Evolutionary conservation across 1,284 basidiomycete genomes (phyloP), one percentile per base, ranked within the genome.

Genomic region (Vanrija sp.): DNA sequence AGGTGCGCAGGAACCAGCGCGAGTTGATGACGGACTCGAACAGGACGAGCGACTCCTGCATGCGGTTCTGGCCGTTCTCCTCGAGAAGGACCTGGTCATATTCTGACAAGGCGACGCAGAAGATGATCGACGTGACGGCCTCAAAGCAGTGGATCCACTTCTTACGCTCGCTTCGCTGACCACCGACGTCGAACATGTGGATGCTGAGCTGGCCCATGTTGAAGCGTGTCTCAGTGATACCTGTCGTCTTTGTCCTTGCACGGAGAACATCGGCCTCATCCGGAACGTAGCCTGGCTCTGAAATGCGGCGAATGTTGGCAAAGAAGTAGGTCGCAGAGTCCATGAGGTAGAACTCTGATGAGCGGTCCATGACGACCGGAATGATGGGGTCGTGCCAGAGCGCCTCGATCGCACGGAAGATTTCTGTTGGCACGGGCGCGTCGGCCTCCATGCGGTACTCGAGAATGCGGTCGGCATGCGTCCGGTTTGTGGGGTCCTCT

Each of bases 21-120:
- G 91, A 92, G 78, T 98, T 98, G 80, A 97, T 93, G 38, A 98
- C 89, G 2, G 86, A 88, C 75, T 98, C 93, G 67, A 98, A 98
- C 10, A 98, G 82, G 6, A 92, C 85, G 0, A 98, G 81, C 0
- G 89, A 91, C 74, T 98, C 95, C 19, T 84, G 84, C 94, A 98
- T 97, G 23, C 93, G 88, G 74, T 97, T 98, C 87, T 94, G 74
- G 23, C 75, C 75, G 54, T 73, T 73, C 72, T 88, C 88, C 65
- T 91, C 89, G 18, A 90, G 75, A 28, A 91, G 73, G 0, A 91
- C 87, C 74, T 94, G 94, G 73, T 97, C 94, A 71, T 97, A 97
- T 75, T 97, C 93, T 65, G 87, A 90, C 46, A 97, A 79, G 14
- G 92, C 91, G 0, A 92, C 91, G 71, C 94, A 92, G 75, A 97